These are phyloP conservation scores for Xylariaceae sp. DNA, from an alignment of 2,329 filamentous ascomycete species.

Conservation along the genomic window DNA sequence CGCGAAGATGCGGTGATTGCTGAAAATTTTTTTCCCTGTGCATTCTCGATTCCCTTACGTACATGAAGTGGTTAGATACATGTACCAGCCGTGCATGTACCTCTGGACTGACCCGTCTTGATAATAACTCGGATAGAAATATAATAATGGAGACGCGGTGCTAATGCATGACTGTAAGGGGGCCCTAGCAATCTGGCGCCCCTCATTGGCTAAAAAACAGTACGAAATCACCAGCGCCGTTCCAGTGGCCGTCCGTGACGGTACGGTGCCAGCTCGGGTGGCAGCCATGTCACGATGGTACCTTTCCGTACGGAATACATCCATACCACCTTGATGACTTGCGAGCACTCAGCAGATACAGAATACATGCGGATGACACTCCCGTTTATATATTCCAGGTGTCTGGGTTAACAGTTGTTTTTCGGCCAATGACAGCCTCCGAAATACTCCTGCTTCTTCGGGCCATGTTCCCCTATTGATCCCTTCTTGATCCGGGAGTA, in stretches of 20 bases:
- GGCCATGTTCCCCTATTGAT: background rate
- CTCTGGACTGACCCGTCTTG: background rate
- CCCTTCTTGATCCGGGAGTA: background rate
- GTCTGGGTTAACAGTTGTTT: background rate
- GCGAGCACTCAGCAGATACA: background rate
- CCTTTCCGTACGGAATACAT: too few relatives aligned
- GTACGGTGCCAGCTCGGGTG: too few relatives aligned
- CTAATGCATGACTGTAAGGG: background rate
- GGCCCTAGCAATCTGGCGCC: background rate
- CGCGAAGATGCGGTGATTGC: background rate
- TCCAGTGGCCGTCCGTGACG: too few relatives aligned
- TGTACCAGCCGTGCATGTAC: background rate
- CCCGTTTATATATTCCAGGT: background rate
- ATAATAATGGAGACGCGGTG: background rate
- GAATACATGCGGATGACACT: background rate
- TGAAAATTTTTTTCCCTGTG: background rate
- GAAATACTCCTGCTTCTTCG: background rate
- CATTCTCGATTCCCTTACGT: background rate
- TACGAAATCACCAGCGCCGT: too few relatives aligned
- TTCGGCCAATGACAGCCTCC: background rate
- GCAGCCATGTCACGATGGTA: too few relatives aligned
- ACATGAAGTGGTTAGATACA: background rate
- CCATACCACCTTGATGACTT: background rate
- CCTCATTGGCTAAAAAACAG: background rate
- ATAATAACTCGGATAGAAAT: background rate